These are phyloP conservation scores for Laguncularia racemosa DNA, from an alignment of 345 rosid species.

Conservation along the genomic window DNA sequence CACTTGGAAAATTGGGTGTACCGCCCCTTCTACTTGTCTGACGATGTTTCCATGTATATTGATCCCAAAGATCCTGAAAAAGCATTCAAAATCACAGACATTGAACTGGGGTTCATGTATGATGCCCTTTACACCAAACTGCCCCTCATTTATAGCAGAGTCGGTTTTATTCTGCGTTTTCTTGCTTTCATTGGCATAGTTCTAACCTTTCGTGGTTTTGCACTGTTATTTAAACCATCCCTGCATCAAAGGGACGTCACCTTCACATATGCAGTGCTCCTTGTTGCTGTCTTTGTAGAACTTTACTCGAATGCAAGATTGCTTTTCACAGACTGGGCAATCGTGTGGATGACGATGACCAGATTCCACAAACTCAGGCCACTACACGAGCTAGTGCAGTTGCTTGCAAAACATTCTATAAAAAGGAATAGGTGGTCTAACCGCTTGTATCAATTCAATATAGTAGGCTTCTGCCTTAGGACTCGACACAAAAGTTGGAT, in stretches of 20 bases:
- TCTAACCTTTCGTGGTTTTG: slow-evolving; percentile 2
- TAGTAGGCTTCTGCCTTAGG: neutral
- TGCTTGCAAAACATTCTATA: neutral
- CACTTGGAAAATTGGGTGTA: slow-evolving; percentile 14
- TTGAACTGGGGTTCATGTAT: slow-evolving; percentile 8
- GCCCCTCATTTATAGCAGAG: neutral
- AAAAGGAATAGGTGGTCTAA: slow-evolving; percentile 1
- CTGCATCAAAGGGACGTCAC: neutral
- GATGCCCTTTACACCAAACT: slow-evolving; percentile 13
- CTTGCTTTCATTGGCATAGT: neutral
- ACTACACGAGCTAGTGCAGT: neutral
- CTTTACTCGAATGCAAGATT: neutral
- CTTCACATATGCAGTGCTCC: neutral
- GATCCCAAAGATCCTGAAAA: slow-evolving; percentile 1
- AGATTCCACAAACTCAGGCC: neutral
- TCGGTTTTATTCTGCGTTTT: slow-evolving; percentile 1
- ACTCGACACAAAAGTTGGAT: neutral
- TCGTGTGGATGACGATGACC: neutral
- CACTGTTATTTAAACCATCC: neutral
- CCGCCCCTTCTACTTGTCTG: slow-evolving; percentile 8
- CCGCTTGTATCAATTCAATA: slow-evolving; percentile 3
- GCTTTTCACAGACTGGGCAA: slow-evolving; percentile 2
- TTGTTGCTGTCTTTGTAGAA: neutral
- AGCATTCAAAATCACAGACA: slow-evolving; percentile 8
- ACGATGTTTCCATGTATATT: slow-evolving; percentile 1